Conservation (phyloP, 495 filamentous ascomycete species). For the Xylaria palmicola region DNA sequence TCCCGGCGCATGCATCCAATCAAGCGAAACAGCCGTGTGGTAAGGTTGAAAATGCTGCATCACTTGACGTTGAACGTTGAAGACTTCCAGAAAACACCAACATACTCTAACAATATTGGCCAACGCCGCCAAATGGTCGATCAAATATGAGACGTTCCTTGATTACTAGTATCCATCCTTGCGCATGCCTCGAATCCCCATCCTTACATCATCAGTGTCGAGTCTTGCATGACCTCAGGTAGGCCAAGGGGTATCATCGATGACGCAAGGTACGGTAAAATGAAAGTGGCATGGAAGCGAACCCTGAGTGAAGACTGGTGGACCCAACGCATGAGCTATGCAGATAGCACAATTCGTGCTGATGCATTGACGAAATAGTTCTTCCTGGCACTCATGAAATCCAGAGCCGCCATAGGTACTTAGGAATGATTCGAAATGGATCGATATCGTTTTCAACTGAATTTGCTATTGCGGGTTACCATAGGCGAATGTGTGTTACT, state of each 20-base stretch:
- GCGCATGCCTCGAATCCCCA: no score
- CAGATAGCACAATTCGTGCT: background rate
- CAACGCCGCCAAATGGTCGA: background rate
- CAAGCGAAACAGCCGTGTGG: background rate
- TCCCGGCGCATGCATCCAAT: background rate
- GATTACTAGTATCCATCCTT: no score
- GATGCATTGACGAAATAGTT: background rate
- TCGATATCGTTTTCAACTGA: background rate
- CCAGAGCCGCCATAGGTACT: background rate
- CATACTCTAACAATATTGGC: background rate
- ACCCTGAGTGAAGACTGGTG: background rate
- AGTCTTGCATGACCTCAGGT: background rate
- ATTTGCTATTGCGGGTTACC: slow-evolving; percentile 3
- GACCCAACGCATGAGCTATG: background rate
- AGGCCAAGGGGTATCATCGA: background rate
- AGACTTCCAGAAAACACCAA: background rate
- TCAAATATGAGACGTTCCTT: no score
- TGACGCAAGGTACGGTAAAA: background rate
- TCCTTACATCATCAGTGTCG: no score
- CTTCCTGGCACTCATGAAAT: background rate
- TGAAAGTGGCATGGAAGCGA: background rate
- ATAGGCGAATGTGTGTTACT: background rate
- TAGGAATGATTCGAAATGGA: background rate
- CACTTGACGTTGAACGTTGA: background rate
- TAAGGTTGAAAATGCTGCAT: background rate